Evolutionary conservation across 768 basidiomycete genomes (phyloP).

Genomic region (Podaxis carcinomalis): DNA sequence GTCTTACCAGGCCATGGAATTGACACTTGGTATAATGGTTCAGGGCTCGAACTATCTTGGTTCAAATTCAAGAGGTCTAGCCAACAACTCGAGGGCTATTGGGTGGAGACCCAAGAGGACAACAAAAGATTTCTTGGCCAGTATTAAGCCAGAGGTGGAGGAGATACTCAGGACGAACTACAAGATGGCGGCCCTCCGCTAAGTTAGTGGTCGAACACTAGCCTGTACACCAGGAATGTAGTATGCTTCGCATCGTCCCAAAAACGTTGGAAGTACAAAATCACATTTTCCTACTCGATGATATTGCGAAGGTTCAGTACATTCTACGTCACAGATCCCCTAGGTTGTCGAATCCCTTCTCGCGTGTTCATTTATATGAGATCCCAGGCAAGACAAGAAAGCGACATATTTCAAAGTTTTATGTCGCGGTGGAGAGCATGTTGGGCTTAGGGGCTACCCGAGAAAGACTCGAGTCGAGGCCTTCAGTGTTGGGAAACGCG

Average conservation of each 20-base stretch:
- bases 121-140: conserved; percentile 45
- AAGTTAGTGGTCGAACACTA: background rate
- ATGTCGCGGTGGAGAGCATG: background rate
- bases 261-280: no score
- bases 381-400: background rate
- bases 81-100: conserved; percentile 35
- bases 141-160: conserved; percentile 42
- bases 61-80: conserved; percentile 39
- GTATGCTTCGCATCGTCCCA: no score
- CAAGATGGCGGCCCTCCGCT: background rate
- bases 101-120: conserved; percentile 51
- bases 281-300: background rate
- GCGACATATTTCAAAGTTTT: background rate
- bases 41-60: conserved; percentile 15
- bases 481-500: background rate
- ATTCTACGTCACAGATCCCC: background rate
- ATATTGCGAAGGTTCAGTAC: background rate
- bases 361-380: background rate
- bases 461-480: background rate
- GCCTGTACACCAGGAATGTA: no score
- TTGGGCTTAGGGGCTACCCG: background rate
- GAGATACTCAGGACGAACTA: background rate
- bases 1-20: background rate
- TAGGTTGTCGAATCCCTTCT: background rate
- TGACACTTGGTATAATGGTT: background rate